Evolutionary conservation across 805 yeast genomes (phyloP).

Genomic region (Torulaspora gathmanii): DNA sequence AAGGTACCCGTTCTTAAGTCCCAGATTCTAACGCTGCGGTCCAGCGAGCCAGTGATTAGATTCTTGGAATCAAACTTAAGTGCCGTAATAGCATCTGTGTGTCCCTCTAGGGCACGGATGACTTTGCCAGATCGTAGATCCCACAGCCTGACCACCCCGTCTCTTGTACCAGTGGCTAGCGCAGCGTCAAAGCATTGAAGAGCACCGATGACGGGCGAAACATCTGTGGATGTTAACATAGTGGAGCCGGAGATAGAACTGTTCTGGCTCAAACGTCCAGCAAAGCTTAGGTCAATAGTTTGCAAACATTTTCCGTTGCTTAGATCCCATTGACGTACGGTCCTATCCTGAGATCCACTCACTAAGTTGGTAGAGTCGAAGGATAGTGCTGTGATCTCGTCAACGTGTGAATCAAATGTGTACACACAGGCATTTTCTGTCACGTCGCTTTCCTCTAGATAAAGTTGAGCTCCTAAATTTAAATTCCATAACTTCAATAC

Average conservation of each 20-base stretch:
- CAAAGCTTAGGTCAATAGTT: constrained; percentile 56
- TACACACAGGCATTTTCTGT: constrained; percentile 39
- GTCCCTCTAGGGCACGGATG: constrained; percentile 57
- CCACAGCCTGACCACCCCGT: constrained; percentile 72
- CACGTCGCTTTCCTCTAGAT: constrained; percentile 22
- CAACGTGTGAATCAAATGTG: constrained; percentile 61
- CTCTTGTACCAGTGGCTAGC: constrained; percentile 71
- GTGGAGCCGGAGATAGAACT: constrained; percentile 10
- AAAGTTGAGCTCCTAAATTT: constrained; percentile 31
- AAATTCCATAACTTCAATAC: constrained; percentile 57
- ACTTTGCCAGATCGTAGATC: constrained; percentile 68
- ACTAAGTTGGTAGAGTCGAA: constrained; percentile 51
- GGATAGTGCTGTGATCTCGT: constrained; percentile 58
- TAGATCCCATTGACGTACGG: constrained; percentile 74
- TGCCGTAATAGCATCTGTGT: constrained; percentile 62
- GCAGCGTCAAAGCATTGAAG: constrained; percentile 72
- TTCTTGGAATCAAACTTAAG: constrained; percentile 65
- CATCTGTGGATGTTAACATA: constrained; percentile 12
- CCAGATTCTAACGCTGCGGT: constrained; percentile 65
- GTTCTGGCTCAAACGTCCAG: constrained; percentile 15
- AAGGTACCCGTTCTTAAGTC: constrained; percentile 65
- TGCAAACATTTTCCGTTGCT: constrained; percentile 61
- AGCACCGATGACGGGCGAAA: constrained; percentile 52
- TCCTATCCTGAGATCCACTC: constrained; percentile 66
- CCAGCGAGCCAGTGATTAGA: constrained; percentile 59